phyloP scores from a whole-genome alignment of 176 grass and related monocot species.

The Lolium rigidum region DNA sequence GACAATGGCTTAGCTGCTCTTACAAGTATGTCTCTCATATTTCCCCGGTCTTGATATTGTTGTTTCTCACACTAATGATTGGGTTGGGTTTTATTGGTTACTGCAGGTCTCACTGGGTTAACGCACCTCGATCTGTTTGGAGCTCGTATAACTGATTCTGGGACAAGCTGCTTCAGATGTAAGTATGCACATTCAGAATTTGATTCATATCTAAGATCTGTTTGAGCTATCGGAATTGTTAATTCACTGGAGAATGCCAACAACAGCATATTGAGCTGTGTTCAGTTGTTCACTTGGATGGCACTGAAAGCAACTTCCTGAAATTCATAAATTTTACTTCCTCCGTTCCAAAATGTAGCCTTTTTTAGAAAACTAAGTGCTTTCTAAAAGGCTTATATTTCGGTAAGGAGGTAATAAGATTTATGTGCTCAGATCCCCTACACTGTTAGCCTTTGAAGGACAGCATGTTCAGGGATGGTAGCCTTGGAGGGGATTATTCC shows the following conservation, averaged over 20 bases:
- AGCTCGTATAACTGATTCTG: conserved; percentile 85
- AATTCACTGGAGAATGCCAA: conserved; percentile 4
- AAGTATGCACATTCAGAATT: conserved; percentile 43
- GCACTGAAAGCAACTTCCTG: not conserved
- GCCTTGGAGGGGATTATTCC: too few species aligned
- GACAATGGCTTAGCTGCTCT: conserved; percentile 82
- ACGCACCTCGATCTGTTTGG: conserved; percentile 97
- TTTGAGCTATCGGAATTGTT: not conserved
- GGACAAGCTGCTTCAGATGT: conserved; percentile 81
- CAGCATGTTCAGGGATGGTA: not conserved
- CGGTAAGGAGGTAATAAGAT: too few species aligned
- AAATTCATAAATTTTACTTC: not conserved
- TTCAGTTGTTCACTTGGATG: conserved; percentile 4
- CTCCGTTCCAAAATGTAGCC: too few species aligned
- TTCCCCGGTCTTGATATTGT: not conserved
- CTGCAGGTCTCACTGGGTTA: conserved; percentile 86
- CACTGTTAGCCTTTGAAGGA: not conserved
- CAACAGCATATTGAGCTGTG: not conserved
- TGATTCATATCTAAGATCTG: not conserved
- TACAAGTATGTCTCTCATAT: conserved; percentile 58
- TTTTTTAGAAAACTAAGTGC: too few species aligned
- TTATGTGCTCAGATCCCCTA: not conserved
- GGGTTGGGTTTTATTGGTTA: conserved; percentile 28
- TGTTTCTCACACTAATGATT: not conserved
- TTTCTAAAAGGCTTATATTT: too few species aligned